These are phyloP conservation scores for Ogataea hybrid DNA, from an alignment of 1,139 yeast genomes.

Conservation along the genomic window DNA sequence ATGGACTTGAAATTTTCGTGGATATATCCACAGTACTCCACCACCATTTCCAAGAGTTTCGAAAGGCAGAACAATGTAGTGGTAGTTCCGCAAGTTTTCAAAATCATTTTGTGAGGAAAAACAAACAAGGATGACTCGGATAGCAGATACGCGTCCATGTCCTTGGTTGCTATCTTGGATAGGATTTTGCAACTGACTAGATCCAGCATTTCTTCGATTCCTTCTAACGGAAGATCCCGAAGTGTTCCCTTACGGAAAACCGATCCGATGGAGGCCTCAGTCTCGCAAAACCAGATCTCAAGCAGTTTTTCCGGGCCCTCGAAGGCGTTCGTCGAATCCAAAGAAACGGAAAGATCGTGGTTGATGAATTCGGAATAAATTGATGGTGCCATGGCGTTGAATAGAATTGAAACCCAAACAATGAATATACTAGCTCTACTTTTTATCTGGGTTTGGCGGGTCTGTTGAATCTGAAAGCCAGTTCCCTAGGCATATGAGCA, in stretches of 20 bases:
- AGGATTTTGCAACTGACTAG: slow-evolving; percentile 85
- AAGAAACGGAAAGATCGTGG: slow-evolving; percentile 70
- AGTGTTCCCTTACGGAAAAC: slow-evolving; percentile 39
- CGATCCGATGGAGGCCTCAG: slow-evolving; percentile 33
- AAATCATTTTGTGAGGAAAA: slow-evolving; percentile 76
- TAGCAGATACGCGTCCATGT: slow-evolving; percentile 79
- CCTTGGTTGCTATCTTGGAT: slow-evolving; percentile 66
- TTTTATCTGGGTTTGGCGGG: slow-evolving; percentile 33
- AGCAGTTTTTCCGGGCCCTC: slow-evolving; percentile 96
- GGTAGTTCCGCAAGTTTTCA: slow-evolving; percentile 97
- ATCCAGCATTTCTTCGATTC: slow-evolving; percentile 75
- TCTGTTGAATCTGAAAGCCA: slow-evolving; percentile 29
- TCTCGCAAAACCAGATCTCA: slow-evolving; percentile 77
- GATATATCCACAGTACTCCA: slow-evolving; percentile 37
- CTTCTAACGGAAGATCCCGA: slow-evolving; percentile 59
- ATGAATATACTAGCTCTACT: slow-evolving; percentile 1
- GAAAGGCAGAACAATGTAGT: slow-evolving; percentile 81
- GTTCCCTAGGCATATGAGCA: slow-evolving; percentile 27
- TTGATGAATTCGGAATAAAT: slow-evolving; percentile 51
- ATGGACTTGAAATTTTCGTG: slow-evolving; percentile 34
- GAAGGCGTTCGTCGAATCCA: slow-evolving; percentile 88
- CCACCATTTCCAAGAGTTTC: slow-evolving; percentile 55
- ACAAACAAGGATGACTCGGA: slow-evolving; percentile 92
- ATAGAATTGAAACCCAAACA: slow-evolving; percentile 8
- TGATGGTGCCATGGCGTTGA: slow-evolving; percentile 2